These are phyloP conservation scores for Oryza rufipogon DNA, from an alignment of 176 grass and related monocot species.

Conservation along the genomic window DNA sequence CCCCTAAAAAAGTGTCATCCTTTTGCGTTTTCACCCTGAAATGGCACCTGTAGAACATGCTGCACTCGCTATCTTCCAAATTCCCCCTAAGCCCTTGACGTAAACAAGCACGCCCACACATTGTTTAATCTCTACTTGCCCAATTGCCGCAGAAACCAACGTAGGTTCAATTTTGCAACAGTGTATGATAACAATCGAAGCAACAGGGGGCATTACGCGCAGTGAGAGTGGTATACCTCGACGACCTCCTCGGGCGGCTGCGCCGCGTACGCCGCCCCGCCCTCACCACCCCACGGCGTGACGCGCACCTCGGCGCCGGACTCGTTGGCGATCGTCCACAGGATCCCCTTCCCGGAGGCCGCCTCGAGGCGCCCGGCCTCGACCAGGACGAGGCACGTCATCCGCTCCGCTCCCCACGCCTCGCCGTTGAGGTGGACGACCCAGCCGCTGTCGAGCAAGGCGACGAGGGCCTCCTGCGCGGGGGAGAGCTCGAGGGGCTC, in stretches of 20 bases:
- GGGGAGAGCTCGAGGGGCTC: conserved; percentile 45
- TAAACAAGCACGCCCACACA: conserved; percentile 26
- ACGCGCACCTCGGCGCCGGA: conserved; percentile 41
- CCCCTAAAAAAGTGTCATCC: background rate
- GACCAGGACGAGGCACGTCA: conserved; percentile 40
- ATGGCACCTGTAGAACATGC: background rate
- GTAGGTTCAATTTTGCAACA: background rate
- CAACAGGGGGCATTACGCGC: background rate
- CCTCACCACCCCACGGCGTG: conserved; percentile 1
- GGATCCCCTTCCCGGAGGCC: background rate
- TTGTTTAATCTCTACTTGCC: background rate
- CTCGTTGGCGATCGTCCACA: conserved; percentile 27
- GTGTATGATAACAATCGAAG: no score
- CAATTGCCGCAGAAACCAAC: background rate
- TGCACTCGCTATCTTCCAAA: background rate
- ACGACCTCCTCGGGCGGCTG: conserved; percentile 39
- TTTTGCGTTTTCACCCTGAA: background rate
- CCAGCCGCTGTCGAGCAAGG: conserved; percentile 27
- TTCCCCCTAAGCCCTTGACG: background rate
- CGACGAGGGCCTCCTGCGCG: conserved; percentile 49
- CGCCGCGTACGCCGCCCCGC: background rate
- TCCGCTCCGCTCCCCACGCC: background rate
- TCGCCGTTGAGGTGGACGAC: conserved; percentile 13
- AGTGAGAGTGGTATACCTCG: conserved; percentile 32
- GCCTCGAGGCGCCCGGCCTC: conserved; percentile 40